Conservation (phyloP, 345 rosid genomes). For the Moringa oleifera region DNA sequence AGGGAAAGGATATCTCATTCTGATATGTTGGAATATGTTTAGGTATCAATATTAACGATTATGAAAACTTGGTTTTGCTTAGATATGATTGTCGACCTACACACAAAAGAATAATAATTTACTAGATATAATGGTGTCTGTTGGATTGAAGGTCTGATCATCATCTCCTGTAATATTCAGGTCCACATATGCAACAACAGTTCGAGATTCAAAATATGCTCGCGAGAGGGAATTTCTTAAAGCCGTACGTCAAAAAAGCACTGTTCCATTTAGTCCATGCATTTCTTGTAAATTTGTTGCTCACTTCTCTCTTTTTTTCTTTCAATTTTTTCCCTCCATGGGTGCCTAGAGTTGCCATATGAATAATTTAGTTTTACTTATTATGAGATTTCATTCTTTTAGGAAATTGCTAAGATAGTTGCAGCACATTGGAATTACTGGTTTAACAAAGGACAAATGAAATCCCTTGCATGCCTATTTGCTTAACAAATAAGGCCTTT, state of each 20-base stretch:
- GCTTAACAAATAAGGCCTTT: neutral
- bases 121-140: neutral
- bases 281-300: neutral
- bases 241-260: constrained; percentile 63
- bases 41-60: neutral
- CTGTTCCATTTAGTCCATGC: constrained; percentile 5
- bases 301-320: neutral
- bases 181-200: constrained; percentile 92
- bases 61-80: constrained; percentile 1
- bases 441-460: neutral
- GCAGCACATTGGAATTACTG: neutral
- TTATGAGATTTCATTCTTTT: neutral
- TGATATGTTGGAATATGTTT: neutral
- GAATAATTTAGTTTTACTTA: neutral
- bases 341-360: neutral
- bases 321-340: neutral
- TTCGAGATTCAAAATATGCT: constrained; percentile 85
- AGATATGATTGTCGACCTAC: neutral
- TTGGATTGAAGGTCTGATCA: neutral
- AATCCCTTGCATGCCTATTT: neutral
- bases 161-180: constrained; percentile 29
- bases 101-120: neutral
- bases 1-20: neutral
- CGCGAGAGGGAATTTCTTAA: constrained; percentile 90
- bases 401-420: neutral